These are phyloP conservation scores for Pythium brachiatum DNA, from an alignment of 352 stramenopile species.

Conservation along the genomic window DNA sequence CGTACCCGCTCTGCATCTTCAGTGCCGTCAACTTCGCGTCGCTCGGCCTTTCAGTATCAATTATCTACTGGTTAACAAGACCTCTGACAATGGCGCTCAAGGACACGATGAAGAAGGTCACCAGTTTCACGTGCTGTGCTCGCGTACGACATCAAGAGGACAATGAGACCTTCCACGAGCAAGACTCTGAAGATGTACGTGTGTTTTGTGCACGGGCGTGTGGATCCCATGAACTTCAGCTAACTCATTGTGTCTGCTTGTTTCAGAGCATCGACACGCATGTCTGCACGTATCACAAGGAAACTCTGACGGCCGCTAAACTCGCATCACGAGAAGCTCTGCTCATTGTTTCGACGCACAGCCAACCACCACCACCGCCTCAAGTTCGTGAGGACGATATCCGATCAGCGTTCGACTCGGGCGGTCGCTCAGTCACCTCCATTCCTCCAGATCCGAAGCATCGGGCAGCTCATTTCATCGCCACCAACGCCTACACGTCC, in stretches of 20 bases:
- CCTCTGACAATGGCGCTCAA: conserved; percentile 9
- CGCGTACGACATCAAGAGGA: conserved; percentile 1
- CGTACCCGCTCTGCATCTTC: conserved; percentile 32
- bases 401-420: conserved; percentile 32
- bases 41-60: conserved; percentile 30
- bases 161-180: conserved; percentile 1
- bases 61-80: conserved; percentile 34
- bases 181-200: neutral
- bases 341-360: conserved; percentile 12
- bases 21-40: conserved; percentile 35
- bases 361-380: conserved; percentile 21
- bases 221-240: neutral
- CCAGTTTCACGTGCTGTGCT: conserved; percentile 6
- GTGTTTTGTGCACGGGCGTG: neutral
- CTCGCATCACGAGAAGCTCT: conserved; percentile 2
- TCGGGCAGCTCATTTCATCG: conserved; percentile 23
- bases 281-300: neutral
- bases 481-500: conserved; percentile 31
- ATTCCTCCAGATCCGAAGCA: conserved; percentile 30
- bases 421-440: conserved; percentile 28
- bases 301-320: conserved; percentile 9
- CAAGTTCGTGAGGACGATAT: conserved; percentile 10
- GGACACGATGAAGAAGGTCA: conserved; percentile 1
- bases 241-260: neutral
- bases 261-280: neutral